These are phyloP conservation scores for Colletotrichum viniferum DNA, from an alignment of 2,329 filamentous ascomycete genomes.

Conservation along the genomic window DNA sequence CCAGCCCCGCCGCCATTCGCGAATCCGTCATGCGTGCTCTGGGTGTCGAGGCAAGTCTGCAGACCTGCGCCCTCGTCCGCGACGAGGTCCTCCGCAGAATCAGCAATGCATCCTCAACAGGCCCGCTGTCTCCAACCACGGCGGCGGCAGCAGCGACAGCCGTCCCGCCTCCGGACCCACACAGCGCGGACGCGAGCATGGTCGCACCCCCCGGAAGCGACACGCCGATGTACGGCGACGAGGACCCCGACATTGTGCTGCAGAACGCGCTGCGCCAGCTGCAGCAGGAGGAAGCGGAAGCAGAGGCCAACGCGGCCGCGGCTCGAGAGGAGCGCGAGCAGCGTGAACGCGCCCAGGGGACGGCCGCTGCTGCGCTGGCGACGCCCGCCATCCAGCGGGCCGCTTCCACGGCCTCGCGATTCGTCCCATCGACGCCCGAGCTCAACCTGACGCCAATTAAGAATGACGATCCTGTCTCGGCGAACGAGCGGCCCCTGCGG, in stretches of 20 bases:
- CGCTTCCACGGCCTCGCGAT: conserved; percentile 16
- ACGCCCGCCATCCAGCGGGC: conserved; percentile 27
- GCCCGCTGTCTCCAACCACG: neutral
- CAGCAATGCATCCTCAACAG: conserved; percentile 15
- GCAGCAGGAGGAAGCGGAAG: conserved; percentile 63
- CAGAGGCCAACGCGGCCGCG: conserved; percentile 60
- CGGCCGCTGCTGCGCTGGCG: conserved; percentile 27
- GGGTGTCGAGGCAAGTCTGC: conserved; percentile 58
- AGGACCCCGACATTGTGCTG: conserved; percentile 62
- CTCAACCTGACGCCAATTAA: conserved; percentile 61
- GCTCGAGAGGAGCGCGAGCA: conserved; percentile 53
- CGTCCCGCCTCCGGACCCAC: conserved; percentile 18
- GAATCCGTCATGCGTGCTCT: conserved; percentile 61
- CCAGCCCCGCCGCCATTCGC: conserved; percentile 62
- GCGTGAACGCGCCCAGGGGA: conserved; percentile 28
- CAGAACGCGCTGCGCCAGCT: conserved; percentile 64
- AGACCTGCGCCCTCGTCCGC: conserved; percentile 60
- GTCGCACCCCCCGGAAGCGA: conserved; percentile 52
- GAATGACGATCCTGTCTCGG: conserved; percentile 49
- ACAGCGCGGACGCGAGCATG: conserved; percentile 21
- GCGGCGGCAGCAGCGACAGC: conserved; percentile 10
- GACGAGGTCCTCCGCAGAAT: conserved; percentile 58
- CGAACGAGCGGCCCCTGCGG: conserved; percentile 54
- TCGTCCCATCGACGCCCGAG: conserved; percentile 34
- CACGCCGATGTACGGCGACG: conserved; percentile 52